A percentile compares a stretch with the other conserved stretches of the same genome.
Evolutionary conservation across 306 rosid genomes (phyloP).

Genomic region (Castanopsis chinensis): DNA sequence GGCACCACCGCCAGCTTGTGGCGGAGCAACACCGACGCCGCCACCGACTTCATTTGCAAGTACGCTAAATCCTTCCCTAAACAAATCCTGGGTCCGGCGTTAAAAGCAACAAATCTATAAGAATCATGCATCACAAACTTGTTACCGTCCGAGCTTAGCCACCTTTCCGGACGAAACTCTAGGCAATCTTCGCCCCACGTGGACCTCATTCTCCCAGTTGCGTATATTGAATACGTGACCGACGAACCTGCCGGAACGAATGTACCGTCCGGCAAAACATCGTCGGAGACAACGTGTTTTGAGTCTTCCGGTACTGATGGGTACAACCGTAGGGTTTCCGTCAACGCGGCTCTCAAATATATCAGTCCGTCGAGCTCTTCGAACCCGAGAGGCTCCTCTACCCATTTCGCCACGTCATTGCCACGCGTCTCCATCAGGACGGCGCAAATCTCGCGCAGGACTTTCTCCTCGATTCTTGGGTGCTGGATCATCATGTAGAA

Average conservation of each 20-base stretch:
- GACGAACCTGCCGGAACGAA: conserved; percentile 86
- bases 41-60: conserved; percentile 85
- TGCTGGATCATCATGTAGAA: conserved; percentile 73
- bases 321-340: conserved; percentile 76
- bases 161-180: conserved; percentile 78
- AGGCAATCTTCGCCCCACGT: conserved; percentile 91
- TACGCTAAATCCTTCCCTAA: conserved; percentile 89
- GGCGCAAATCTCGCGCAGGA: conserved; percentile 53
- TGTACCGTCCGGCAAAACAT: conserved; percentile 73
- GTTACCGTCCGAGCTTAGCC: conserved; percentile 64
- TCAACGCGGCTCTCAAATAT: conserved; percentile 71
- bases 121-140: conserved; percentile 60
- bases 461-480: conserved; percentile 59
- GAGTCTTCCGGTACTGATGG: conserved; percentile 94
- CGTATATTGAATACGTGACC: conserved; percentile 75
- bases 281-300: conserved; percentile 70
- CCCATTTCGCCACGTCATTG: conserved; percentile 36
- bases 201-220: conserved; percentile 69
- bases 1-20: conserved; percentile 63
- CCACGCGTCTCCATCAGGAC: conserved; percentile 77
- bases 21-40: conserved; percentile 74
- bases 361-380: conserved; percentile 79
- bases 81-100: conserved; percentile 96
- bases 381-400: conserved; percentile 62
- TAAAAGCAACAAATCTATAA: conserved; percentile 81